Conservation (phyloP, 192 early-diverging fungal species). For the Phycomyces blakesleeanus region DNA sequence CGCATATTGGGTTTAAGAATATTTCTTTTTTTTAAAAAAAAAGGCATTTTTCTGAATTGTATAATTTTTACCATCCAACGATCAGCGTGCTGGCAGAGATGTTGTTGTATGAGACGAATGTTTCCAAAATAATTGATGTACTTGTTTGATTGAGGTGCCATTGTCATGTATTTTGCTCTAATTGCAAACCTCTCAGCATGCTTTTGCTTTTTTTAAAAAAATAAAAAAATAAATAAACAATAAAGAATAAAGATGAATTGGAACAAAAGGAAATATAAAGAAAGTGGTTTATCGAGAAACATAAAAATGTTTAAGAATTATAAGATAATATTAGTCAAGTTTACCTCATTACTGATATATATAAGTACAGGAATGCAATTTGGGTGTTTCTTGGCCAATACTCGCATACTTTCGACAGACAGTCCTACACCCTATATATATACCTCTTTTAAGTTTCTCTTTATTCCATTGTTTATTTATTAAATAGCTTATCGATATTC, state of each 20-base stretch:
- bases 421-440: constrained; percentile 23
- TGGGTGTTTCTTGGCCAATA: constrained; percentile 7
- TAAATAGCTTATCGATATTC: not conserved
- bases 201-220: constrained; percentile 12
- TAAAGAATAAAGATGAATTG: no score
- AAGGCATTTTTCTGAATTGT: no score
- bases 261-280: no score
- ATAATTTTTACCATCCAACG: constrained; percentile 10
- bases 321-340: not conserved
- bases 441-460: not conserved
- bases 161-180: constrained; percentile 29
- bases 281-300: not conserved
- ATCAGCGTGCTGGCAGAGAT: constrained; percentile 20
- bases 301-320: not conserved
- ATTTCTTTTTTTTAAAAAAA: no score
- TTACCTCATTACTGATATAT: constrained; percentile 26
- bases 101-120: constrained; percentile 24
- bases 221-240: not conserved
- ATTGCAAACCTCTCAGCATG: constrained; percentile 29
- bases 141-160: constrained; percentile 24
- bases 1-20: not conserved
- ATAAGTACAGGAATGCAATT: constrained; percentile 27
- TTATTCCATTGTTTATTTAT: not conserved
- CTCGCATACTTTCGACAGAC: constrained; percentile 19
- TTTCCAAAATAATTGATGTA: constrained; percentile 30